Base-by-base conservation (phyloP, 75 land plant species). In the Isoetes taiwanensis region DNA sequence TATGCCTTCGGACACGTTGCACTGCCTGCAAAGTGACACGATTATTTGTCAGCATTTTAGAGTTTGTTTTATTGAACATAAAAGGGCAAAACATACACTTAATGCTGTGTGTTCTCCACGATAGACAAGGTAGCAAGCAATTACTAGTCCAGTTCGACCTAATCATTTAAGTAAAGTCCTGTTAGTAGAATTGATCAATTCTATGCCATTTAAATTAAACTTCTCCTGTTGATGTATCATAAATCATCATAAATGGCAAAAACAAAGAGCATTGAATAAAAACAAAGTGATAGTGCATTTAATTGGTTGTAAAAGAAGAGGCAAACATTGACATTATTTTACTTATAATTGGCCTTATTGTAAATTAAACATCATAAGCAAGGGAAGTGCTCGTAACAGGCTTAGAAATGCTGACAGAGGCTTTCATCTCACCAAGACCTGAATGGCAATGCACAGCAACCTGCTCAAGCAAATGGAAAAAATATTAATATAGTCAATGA, bases 401-500 rank as follows among this genome's bases (percentile, higher is more conserved):
- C 56, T 3, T 24, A 57, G 21, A 57, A 2, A 10, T n/a, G 52
- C 20, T 48, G 11, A 48, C 52, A 12, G 19, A 12, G 52, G 19
- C 9, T 6, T 48, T 6, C 11, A 48, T n/a, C 54, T 62, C 43
- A 64, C 66, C 66, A 17, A 64, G 41, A 25, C 66, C 66, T 33
- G 66, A 64, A 54, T 64, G 66, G 41, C 66, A 64, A 27, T 64
- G 66, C 21, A 64, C 66, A 17, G 58, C 57, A 24, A 64, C 66
- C 66, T 64, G 61, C 19, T 19, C 2, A 10, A 43, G 6, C 1
- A 25, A 25, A 12, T 20, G 56, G 23, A 54, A 14, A 6, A 54
- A 26, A 54, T 27, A 14, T 5, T 32, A 26, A 30, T 16, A 24
- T 9, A 6, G 9, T 6, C 17, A 12, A 48, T 21, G 28, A 27